Base-by-base conservation (phyloP, 2,329 filamentous ascomycete species). In the Triangularia verruculosa region DNA sequence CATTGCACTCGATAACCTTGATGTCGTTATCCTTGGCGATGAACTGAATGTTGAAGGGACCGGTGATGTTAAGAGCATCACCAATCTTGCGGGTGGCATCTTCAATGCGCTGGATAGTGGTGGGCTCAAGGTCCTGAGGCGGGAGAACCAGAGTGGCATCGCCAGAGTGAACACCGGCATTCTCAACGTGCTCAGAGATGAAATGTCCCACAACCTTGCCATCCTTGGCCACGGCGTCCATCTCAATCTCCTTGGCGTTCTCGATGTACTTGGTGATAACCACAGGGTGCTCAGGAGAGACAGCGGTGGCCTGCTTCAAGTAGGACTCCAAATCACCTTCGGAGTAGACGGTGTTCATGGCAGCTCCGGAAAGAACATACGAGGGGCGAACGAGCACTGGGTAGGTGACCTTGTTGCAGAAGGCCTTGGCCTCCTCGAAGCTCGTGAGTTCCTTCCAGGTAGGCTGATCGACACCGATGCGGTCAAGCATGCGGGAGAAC, bases 261-360 rank as follows among this genome's bases (percentile, higher is more conserved):
- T 99, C 95, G 70, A 99, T 98, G 79, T 98, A 99, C 81, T 99
- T 99, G 66, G 94, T 98, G 73, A 99, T 98, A 66, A 99, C 95
- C 11, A 99, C 95, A 0, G 95, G 95, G 76, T 98, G 92, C 67
- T 98, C 94, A 67, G 91, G 88, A 5, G 95, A 98, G 55, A 99
- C 95, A 69, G 96, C 93, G 6, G 86, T 91, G 61, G 95, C 95
- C 78, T 98, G 94, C 68, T 91, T 86, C 53, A 99, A 83, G 77
- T 96, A 98, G 72, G 84, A 89, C 71, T 92, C 91, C 64, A 99
- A 82, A 75, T 98, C 95, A 74, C 94, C 90, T 80, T 96, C 89
- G 0, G 94, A 97, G 81, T 98, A 98, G 34, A 98, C 95, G 0
- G 95, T 98, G 82, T 98, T 99, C 95, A 99, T 99, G 17, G 95